Conservation (phyloP, 345 rosid genomes). For the Eucalyptus sp. region DNA sequence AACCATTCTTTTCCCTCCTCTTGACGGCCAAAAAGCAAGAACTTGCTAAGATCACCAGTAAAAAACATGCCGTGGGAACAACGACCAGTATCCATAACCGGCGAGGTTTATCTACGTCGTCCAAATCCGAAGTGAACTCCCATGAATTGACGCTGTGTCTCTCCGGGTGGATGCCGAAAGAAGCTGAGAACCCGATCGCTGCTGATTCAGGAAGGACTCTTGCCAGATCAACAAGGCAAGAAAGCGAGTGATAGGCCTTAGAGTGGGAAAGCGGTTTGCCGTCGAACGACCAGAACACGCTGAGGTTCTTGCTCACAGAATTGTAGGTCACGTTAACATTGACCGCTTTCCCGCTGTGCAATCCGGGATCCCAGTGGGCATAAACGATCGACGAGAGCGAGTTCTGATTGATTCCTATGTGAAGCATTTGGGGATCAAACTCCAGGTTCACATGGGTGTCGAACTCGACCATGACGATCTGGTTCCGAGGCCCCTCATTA, state of each 20-base stretch:
- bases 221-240: not conserved
- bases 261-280: not conserved
- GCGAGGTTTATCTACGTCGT: not conserved
- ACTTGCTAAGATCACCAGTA: not conserved
- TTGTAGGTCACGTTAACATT: not conserved
- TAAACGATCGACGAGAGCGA: rapidly evolving
- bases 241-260: not conserved
- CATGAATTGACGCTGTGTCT: not conserved
- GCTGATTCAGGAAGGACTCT: not conserved
- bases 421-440: not conserved
- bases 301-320: not conserved
- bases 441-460: not conserved
- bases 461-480: not conserved
- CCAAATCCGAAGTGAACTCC: not conserved
- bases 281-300: not conserved
- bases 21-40: not conserved
- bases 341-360: not conserved
- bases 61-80: not conserved
- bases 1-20: not conserved
- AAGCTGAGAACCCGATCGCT: not conserved
- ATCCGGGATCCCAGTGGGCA: not conserved
- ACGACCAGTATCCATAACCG: not conserved
- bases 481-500: not conserved
- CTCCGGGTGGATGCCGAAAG: rapidly evolving
- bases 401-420: not conserved